Evolutionary conservation across 176 grass and related monocot species (phyloP), one percentile per base, ranked within the genome.

Genomic region (Oryza meridionalis): DNA sequence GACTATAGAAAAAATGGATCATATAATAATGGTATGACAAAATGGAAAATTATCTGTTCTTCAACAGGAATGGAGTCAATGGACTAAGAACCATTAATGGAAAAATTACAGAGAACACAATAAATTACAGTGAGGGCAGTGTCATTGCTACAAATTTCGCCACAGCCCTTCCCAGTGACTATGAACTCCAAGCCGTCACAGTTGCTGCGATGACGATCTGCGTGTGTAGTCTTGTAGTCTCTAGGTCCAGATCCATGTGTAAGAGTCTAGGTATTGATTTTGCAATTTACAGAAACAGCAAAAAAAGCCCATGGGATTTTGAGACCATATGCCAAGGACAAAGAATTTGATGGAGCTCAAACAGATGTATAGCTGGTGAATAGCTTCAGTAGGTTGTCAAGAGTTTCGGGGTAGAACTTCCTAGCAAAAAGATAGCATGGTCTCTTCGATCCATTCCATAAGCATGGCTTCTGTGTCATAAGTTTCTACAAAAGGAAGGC

Each of bases 391-490:
- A 98, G 40, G 80, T 90, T 95, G 83, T 92, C 91, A 47, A 90
- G 91, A 62, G 91, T 75, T 79, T 95, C 96, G 1, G 93, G 96
- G 55, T 92, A 88, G 61, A 98, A 98, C 77, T 98, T 98, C 69
- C 96, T 90, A 24, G 96, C 92, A 77, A 98, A 98, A 77, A 98
- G 90, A 58, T 98, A 98, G 81, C 96, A 98, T 32, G 96, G 93
- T 83, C 93, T 93, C 89, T 93, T 98, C 22, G 87, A 90, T 80
- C 96, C 93, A 50, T 98, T 99, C 96, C 96, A 96, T 59, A 96
- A 88, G 81, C 96, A 99, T 14, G 96, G 87, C 44, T 79, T 87
- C 81, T 68, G 72, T 32, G 85, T 92, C 27, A 87, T 6, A 45
- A 90, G 9, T 92, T 96, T 99, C 96, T 99, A 86, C 73, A 81